Conservation (phyloP, 352 stramenopile species). For the Pilasporangium apinafurcum region DNA sequence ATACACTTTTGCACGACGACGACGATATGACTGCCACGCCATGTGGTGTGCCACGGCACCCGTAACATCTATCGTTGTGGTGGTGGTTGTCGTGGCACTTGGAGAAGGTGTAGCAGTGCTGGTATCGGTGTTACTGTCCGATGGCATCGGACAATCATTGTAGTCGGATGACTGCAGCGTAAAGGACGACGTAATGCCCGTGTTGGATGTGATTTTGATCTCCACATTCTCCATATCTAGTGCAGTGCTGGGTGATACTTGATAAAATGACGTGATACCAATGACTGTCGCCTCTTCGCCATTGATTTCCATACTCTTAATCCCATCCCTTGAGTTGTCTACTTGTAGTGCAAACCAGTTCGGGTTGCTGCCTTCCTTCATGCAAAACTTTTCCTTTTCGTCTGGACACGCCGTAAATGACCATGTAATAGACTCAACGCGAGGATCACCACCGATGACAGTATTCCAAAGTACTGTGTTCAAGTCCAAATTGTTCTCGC, state of each 20-base stretch:
- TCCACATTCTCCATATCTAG: conserved; percentile 3
- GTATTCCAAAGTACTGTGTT: conserved; percentile 51
- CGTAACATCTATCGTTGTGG: conserved; percentile 19
- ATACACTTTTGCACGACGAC: conserved; percentile 21
- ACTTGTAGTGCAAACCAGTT: conserved; percentile 62
- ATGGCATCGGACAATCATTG: conserved; percentile 30
- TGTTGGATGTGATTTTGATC: conserved; percentile 82
- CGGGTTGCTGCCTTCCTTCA: conserved; percentile 60
- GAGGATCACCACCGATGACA: conserved; percentile 42
- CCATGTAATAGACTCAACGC: conserved; percentile 49
- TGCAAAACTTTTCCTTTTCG: conserved; percentile 57
- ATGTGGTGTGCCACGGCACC: conserved; percentile 24
- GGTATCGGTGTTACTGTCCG: conserved; percentile 17
- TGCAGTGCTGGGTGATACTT: conserved; percentile 51
- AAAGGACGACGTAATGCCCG: conserved; percentile 62
- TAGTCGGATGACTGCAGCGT: conserved; percentile 25
- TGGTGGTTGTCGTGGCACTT: conserved; percentile 13
- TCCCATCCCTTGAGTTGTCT: conserved; percentile 38
- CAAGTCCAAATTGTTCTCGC: conserved; percentile 54
- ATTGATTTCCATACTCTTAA: conserved; percentile 45
- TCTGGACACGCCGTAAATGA: conserved; percentile 48
- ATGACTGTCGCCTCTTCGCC: conserved; percentile 83
- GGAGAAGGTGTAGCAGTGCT: conserved; percentile 1
- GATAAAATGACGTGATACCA: conserved; percentile 86
- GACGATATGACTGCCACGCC: conserved; percentile 30